Evolutionary conservation across 345 rosid species (phyloP).

Genomic region (Schrenkiella parvula): DNA sequence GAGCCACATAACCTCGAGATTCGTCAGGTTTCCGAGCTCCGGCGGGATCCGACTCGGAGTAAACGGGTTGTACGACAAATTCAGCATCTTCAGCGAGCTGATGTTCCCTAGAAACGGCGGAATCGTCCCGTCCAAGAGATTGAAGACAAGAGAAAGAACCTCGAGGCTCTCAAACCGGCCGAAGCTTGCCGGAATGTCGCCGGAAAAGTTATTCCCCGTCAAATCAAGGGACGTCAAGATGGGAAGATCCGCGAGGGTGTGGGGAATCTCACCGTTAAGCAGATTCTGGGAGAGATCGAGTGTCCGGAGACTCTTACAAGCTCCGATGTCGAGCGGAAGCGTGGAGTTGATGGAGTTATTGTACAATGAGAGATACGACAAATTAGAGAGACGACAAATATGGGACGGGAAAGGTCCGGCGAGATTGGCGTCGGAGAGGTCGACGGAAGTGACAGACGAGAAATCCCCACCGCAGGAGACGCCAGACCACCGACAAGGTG

Average conservation of each 20-base stretch:
- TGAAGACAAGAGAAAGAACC: constrained; percentile 69
- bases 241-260: constrained; percentile 52
- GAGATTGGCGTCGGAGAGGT: constrained; percentile 54
- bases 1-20: constrained; percentile 85
- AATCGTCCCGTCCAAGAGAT: constrained; percentile 63
- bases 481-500: constrained; percentile 63
- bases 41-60: constrained; percentile 69
- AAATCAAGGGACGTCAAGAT: constrained; percentile 56
- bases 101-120: constrained; percentile 69
- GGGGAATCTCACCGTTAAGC: constrained; percentile 66
- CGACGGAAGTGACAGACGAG: constrained; percentile 56
- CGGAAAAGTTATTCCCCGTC: constrained; percentile 85
- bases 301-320: constrained; percentile 49
- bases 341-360: constrained; percentile 60
- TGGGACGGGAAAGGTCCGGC: constrained; percentile 70
- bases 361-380: constrained; percentile 48
- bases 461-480: constrained; percentile 44
- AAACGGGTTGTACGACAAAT: constrained; percentile 86
- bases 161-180: constrained; percentile 63
- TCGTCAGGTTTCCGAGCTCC: constrained; percentile 78
- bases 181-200: constrained; percentile 64
- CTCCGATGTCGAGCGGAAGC: constrained; percentile 54
- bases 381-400: constrained; percentile 62
- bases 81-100: constrained; percentile 61
- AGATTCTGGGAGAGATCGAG: constrained; percentile 81